Conservation (phyloP, 202 grass and related monocot genomes). For the Elaeis oleifera region DNA sequence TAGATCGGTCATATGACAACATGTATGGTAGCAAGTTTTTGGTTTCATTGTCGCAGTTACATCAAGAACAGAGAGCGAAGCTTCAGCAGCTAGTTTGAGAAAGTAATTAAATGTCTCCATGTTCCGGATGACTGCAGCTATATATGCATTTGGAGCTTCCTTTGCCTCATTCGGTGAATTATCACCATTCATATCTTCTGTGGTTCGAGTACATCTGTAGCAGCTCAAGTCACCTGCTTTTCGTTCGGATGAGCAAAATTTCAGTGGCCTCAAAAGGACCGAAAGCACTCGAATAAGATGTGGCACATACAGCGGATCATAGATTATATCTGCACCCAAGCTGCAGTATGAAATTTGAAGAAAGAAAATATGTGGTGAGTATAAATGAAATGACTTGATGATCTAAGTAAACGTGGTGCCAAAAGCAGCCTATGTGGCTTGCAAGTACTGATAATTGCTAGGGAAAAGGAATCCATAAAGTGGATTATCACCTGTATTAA, state of each 20-base stretch:
- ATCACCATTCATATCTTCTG: constrained; percentile 8
- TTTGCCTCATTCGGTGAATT: background rate
- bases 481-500: too few relatives aligned
- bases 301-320: constrained; percentile 54
- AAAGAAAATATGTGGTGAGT: background rate
- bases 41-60: constrained; percentile 31
- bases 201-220: background rate
- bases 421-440: too few relatives aligned
- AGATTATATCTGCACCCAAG: constrained; percentile 88
- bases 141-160: constrained; percentile 47
- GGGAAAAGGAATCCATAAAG: too few relatives aligned
- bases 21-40: constrained; percentile 63
- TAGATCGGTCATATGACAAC: constrained; percentile 66
- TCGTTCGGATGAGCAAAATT: background rate
- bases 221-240: background rate
- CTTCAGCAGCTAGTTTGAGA: constrained; percentile 35
- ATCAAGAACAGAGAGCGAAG: constrained; percentile 41
- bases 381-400: background rate
- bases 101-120: constrained; percentile 71
- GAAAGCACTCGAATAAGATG: constrained; percentile 68
- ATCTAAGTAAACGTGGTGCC: too few relatives aligned
- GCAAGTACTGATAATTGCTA: too few relatives aligned
- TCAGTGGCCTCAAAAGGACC: constrained; percentile 17
- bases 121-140: constrained; percentile 76
- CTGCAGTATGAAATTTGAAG: constrained; percentile 16